Evolutionary conservation across 768 basidiomycete species (phyloP).

Genomic region (Leccinellum rugosiceps): DNA sequence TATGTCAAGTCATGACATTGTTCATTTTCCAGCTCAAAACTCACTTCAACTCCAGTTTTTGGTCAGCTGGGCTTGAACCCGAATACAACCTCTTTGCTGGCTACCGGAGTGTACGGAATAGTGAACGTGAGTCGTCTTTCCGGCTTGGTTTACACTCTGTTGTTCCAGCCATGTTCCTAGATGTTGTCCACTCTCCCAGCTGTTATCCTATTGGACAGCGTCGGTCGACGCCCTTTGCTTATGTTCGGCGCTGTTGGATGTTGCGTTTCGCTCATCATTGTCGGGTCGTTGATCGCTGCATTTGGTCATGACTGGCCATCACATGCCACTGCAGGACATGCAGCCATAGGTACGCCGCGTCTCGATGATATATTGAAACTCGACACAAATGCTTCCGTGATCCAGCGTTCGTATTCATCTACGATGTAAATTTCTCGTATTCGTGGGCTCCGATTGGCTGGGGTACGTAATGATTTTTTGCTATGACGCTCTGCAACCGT

Average conservation of each 20-base stretch:
- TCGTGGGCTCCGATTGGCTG: slow-evolving; percentile 34
- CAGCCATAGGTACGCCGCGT: slow-evolving; percentile 27
- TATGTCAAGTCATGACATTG: slow-evolving; percentile 3
- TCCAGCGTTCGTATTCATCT: slow-evolving; percentile 38
- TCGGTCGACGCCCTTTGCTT: slow-evolving; percentile 39
- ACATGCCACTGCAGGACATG: slow-evolving; percentile 26
- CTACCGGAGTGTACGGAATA: slow-evolving; percentile 41
- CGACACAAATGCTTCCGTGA: slow-evolving; percentile 11
- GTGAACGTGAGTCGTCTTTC: slow-evolving; percentile 22
- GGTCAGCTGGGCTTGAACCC: slow-evolving; percentile 39
- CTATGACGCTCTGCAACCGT: not conserved
- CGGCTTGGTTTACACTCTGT: not conserved
- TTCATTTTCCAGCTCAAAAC: not conserved
- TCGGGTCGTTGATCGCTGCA: slow-evolving; percentile 27
- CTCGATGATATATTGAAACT: slow-evolving; percentile 8
- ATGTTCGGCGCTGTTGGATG: slow-evolving; percentile 39
- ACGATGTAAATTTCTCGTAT: slow-evolving; percentile 34
- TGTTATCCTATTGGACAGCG: slow-evolving; percentile 34
- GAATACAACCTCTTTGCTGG: slow-evolving; percentile 39
- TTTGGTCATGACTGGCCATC: slow-evolving; percentile 29
- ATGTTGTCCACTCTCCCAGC: slow-evolving; percentile 36
- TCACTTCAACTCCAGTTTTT: slow-evolving; percentile 33
- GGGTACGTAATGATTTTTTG: slow-evolving; percentile 9
- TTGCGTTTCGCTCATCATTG: slow-evolving; percentile 25
- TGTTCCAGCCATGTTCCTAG: slow-evolving; percentile 16